Conservation (phyloP, 805 yeast genomes). For the Wickerhamiella bombiphila region DNA sequence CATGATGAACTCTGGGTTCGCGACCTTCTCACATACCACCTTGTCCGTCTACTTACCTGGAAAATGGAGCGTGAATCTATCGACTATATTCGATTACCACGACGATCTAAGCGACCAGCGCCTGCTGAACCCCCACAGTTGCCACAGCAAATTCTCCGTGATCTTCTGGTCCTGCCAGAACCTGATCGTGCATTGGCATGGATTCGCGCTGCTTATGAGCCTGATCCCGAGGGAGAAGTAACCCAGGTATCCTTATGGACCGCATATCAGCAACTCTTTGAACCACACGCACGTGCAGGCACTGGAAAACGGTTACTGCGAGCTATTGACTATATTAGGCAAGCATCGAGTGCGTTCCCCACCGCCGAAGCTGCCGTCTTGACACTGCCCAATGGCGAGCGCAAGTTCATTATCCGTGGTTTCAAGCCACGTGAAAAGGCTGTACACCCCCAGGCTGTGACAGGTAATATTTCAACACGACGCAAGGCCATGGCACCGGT, state of each 20-base stretch:
- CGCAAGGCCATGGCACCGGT: constrained; percentile 18
- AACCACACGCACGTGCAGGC: constrained; percentile 37
- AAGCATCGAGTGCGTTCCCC: constrained; percentile 78
- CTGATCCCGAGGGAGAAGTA: constrained; percentile 64
- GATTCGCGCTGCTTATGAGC: constrained; percentile 85
- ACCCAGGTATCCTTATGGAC: constrained; percentile 95
- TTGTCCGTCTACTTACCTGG: constrained; percentile 48
- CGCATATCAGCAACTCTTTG: constrained; percentile 79
- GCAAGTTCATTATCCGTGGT: constrained; percentile 85
- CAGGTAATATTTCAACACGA: constrained; percentile 4
- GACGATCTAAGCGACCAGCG: constrained; percentile 38
- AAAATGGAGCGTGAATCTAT: constrained; percentile 26
- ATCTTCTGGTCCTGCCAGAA: constrained; percentile 54
- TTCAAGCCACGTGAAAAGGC: constrained; percentile 62
- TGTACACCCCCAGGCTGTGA: constrained; percentile 15
- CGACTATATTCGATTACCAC: constrained; percentile 27
- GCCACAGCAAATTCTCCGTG: constrained; percentile 38
- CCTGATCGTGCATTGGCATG: constrained; percentile 87
- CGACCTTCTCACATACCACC: constrained; percentile 36
- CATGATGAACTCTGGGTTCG: constrained; percentile 32
- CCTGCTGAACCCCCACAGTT: constrained; percentile 55
- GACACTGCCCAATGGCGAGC: constrained; percentile 44
- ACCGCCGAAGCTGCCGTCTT: constrained; percentile 89
- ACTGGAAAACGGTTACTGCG: constrained; percentile 52
- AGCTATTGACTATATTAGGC: constrained; percentile 93